Conservation (phyloP, 1,284 basidiomycete species). For the Meira miltonrushii region DNA sequence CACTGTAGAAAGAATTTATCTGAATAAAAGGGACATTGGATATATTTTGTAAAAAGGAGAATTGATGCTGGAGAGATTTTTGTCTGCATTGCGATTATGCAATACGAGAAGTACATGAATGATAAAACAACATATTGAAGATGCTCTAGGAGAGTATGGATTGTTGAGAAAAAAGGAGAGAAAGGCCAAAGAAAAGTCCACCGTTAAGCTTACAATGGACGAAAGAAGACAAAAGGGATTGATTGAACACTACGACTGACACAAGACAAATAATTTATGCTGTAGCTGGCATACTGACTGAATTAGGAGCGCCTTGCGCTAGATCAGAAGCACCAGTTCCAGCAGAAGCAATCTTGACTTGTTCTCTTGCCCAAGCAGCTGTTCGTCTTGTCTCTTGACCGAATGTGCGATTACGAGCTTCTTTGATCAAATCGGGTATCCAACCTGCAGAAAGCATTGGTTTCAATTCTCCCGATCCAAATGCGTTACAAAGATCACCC, state of each 20-base stretch:
- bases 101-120: constrained; percentile 3
- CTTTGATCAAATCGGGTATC: constrained; percentile 72
- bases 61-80: background rate
- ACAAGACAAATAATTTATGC: background rate
- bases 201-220: background rate
- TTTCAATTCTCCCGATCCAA: constrained; percentile 59
- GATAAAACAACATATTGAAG: background rate
- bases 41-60: background rate
- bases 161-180: background rate
- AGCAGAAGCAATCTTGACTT: constrained; percentile 37
- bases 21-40: background rate
- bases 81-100: background rate
- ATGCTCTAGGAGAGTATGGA: background rate
- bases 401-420: constrained; percentile 56
- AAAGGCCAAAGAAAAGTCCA: background rate
- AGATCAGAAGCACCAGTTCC: background rate
- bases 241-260: background rate
- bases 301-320: too few relatives aligned
- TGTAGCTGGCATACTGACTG: too few relatives aligned
- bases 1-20: background rate
- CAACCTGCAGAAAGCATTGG: constrained; percentile 72
- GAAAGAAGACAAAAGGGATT: background rate
- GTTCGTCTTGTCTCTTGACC: constrained; percentile 57
- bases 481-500: constrained; percentile 81
- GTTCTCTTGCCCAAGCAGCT: constrained; percentile 60